phyloP scores from a whole-genome alignment of 2,329 filamentous ascomycete species.

The Trichoderma polysporum region DNA sequence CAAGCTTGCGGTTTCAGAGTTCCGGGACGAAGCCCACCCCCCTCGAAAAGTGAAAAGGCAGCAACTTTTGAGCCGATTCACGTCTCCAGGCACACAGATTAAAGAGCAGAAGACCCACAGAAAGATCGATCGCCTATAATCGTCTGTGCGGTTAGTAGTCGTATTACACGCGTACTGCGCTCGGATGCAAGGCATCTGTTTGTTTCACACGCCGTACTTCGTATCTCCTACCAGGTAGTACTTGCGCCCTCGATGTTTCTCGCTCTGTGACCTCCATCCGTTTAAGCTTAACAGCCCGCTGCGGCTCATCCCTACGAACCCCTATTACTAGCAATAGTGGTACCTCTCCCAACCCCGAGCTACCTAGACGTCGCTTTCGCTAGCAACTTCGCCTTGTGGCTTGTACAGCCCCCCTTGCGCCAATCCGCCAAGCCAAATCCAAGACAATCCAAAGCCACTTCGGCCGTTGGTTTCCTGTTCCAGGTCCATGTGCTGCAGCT shows the following conservation, averaged over 20 bases:
- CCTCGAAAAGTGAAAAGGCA: neutral
- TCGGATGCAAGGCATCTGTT: neutral
- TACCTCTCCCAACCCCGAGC: neutral
- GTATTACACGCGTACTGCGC: neutral
- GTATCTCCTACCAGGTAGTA: neutral
- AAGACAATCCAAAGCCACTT: neutral
- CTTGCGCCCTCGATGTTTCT: neutral
- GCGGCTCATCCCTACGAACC: neutral
- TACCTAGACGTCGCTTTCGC: no score
- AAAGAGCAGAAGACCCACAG: neutral
- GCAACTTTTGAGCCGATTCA: neutral
- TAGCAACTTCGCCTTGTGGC: neutral
- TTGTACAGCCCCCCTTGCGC: neutral
- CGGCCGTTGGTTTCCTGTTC: neutral
- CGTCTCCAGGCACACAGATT: neutral
- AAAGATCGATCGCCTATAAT: neutral
- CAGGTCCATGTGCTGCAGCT: neutral
- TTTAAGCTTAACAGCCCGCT: slow-evolving; percentile 9
- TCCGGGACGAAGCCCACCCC: neutral
- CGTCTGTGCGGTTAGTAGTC: neutral
- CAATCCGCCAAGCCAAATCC: neutral
- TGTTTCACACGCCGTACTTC: neutral
- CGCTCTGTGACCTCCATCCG: neutral
- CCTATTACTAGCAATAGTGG: neutral
- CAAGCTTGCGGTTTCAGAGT: neutral